These are phyloP conservation scores for Pochonia chlamydosporia DNA, from an alignment of 2,329 filamentous ascomycete genomes.

Conservation along the genomic window DNA sequence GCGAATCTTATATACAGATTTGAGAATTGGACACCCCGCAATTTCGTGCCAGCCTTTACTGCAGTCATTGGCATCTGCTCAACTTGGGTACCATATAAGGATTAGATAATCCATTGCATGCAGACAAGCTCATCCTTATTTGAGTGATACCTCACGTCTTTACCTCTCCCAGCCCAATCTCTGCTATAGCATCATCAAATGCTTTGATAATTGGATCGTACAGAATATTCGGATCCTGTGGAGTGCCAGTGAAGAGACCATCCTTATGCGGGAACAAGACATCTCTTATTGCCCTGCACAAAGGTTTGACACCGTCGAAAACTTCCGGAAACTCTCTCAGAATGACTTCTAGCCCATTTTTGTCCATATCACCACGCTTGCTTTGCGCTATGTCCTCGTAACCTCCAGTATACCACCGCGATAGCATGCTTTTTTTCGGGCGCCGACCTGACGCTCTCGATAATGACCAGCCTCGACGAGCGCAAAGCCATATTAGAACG, in stretches of 20 bases:
- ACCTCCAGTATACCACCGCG: background rate
- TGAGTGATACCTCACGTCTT: no score
- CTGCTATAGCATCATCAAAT: background rate
- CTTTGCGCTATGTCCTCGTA: background rate
- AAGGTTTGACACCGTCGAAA: background rate
- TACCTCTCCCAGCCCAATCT: no score
- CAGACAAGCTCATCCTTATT: no score
- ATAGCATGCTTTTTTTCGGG: background rate
- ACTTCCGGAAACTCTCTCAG: background rate
- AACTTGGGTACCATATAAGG: no score
- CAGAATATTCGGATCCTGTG: conserved; percentile 2
- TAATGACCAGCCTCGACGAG: background rate
- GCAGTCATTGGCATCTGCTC: no score
- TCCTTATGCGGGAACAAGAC: conserved; percentile 3
- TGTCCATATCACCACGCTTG: background rate
- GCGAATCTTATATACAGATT: no score
- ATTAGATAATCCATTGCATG: no score
- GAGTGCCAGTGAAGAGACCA: conserved; percentile 5
- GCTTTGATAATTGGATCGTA: background rate
- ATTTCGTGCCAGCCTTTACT: no score
- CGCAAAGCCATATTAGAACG: background rate
- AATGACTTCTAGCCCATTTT: background rate
- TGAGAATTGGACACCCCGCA: no score
- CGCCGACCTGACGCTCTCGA: background rate
- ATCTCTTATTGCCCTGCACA: background rate